phyloP scores from a whole-genome alignment of 371 early-diverging fungal species.

The Dinochytrium kinnereticum region DNA sequence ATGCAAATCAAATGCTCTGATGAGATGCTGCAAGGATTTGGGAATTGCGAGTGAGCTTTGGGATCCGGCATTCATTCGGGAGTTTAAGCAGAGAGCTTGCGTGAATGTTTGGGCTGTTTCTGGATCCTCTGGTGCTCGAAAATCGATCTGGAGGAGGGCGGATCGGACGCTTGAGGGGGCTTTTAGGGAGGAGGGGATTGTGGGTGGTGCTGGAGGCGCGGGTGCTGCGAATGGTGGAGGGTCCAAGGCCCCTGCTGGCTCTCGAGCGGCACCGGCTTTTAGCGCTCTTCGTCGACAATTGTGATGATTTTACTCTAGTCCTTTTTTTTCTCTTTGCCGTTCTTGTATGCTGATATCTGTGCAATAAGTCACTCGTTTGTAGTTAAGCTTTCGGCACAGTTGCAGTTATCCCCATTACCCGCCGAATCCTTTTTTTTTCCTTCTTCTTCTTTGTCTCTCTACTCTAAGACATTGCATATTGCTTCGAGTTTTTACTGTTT shows the following conservation, averaged over 20 bases:
- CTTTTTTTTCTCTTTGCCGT: no score
- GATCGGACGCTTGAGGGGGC: constrained; percentile 70
- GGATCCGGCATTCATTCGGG: constrained; percentile 90
- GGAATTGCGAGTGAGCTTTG: constrained; percentile 89
- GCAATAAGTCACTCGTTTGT: no score
- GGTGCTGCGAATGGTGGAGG: background rate
- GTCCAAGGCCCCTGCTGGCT: background rate
- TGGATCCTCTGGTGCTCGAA: constrained; percentile 70
- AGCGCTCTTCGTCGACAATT: background rate
- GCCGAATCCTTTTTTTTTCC: no score
- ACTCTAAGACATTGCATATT: no score
- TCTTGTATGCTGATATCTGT: no score
- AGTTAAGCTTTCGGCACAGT: no score
- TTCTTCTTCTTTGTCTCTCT: no score
- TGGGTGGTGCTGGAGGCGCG: background rate
- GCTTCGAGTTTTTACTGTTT: no score
- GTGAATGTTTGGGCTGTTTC: constrained; percentile 72
- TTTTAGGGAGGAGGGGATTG: constrained; percentile 49
- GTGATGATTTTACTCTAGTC: no score
- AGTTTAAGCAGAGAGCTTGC: constrained; percentile 81
- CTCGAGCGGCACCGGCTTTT: background rate
- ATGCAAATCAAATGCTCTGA: constrained; percentile 91
- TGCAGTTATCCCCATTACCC: no score
- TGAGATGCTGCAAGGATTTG: constrained; percentile 97
- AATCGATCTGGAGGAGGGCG: constrained; percentile 84